phyloP scores from a whole-genome alignment of 2,329 filamentous ascomycete species.

The Claviceps monticola region DNA sequence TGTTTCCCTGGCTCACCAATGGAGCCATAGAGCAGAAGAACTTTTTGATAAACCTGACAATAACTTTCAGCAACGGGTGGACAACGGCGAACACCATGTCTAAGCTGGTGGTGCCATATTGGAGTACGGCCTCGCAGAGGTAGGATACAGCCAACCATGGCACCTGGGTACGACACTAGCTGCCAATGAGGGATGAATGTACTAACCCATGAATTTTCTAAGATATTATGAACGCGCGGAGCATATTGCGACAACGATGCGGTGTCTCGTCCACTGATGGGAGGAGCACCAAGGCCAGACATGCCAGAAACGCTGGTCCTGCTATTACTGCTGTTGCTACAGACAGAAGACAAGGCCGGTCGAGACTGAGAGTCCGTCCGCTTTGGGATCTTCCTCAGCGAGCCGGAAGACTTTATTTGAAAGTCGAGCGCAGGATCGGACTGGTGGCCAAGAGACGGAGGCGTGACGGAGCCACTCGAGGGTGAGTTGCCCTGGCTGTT shows the following conservation, averaged over 20 bases:
- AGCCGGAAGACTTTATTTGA: constrained; percentile 35
- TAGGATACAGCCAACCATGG: neutral
- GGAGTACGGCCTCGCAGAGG: neutral
- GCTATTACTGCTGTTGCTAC: constrained; percentile 37
- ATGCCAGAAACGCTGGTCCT: constrained; percentile 52
- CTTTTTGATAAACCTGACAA: constrained; percentile 77
- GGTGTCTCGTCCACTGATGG: constrained; percentile 38
- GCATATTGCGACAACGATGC: constrained; percentile 64
- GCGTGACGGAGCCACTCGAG: constrained; percentile 58
- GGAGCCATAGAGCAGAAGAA: constrained; percentile 67
- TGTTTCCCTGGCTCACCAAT: constrained; percentile 59
- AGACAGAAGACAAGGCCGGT: constrained; percentile 23
- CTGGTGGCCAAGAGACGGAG: constrained; percentile 56
- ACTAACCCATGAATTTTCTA: constrained; percentile 74
- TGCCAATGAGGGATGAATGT: neutral
- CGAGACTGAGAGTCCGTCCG: constrained; percentile 15
- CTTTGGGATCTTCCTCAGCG: constrained; percentile 6
- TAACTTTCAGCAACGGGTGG: constrained; percentile 10
- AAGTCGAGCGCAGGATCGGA: constrained; percentile 52
- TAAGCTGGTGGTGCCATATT: neutral
- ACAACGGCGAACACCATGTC: neutral
- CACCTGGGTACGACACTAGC: neutral
- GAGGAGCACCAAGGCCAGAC: constrained; percentile 44
- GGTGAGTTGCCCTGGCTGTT: constrained; percentile 44
- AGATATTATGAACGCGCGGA: constrained; percentile 64